Base-by-base conservation (phyloP, 148 eudicot species). In the Rhododendron ferrugineum region DNA sequence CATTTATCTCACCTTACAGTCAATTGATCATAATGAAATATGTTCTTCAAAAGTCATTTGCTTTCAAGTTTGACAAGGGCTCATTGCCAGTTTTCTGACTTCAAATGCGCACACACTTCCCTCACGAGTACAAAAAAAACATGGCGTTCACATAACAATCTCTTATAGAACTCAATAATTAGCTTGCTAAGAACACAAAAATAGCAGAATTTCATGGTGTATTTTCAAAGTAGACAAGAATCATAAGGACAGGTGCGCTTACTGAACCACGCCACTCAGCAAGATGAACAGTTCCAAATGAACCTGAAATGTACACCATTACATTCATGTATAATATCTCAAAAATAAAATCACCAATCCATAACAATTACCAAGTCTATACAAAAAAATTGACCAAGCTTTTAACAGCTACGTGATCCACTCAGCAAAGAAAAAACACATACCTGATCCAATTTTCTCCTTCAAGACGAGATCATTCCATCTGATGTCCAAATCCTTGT, bases 261-360 rank as follows among this genome's bases (percentile, higher is more conserved):
- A 96, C 99, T 83, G 91, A 93, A 76, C 95, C 97, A 88, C 93
- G 92, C 98, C 95, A 94, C 85, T 94, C 95, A 86, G 95, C 99
- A 79, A 94, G 99, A 88, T 94, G 94, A 68, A 94, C 99, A 81
- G 92, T 91, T 80, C 99, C 99, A 90, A 96, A 96, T 36, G 99
- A 96, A 88, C 99, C 98, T 96, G 95, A 78, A 88, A 81, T 52
- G 15, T 60, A 58, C 73, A 58, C 47, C 52, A 82, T 40, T 62
- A 44, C 32, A 15, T 44, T 32, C 52, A 66, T n/a, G 58, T 82
- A 20, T 82, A 20, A 3, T 2, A 40, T n/a, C 36, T 62, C 36
- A 66, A 36, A 22, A 54, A 23, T 36, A 13, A 36, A 15, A 26
- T 64, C 42, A 36, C 9, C 20, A 32, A 36, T 34, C 49, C 40